Percentiles rank a stretch among this genome's conserved stretches.
phyloP scores from a whole-genome alignment of 352 stramenopile genomes.

The Phytophthora pini region DNA sequence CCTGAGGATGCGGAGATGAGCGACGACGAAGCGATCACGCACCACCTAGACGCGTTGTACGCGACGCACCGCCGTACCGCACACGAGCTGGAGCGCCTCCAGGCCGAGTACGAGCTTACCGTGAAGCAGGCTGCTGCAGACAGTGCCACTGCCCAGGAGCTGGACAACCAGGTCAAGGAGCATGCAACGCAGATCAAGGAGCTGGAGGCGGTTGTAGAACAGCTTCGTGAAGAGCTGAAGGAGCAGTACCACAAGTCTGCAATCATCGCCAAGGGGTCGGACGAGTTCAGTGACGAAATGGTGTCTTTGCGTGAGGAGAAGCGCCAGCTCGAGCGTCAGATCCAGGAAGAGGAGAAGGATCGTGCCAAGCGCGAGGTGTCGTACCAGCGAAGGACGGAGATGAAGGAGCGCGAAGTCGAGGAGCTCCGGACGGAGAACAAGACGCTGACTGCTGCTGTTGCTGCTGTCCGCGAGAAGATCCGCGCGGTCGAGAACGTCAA shows the following conservation, averaged over 20 bases:
- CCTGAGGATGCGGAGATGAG: slow-evolving; percentile 34
- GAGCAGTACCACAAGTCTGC: slow-evolving; percentile 53
- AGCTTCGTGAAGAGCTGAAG: slow-evolving; percentile 55
- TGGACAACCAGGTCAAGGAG: slow-evolving; percentile 51
- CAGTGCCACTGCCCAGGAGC: slow-evolving; percentile 37
- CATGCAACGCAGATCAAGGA: slow-evolving; percentile 52
- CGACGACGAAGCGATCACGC: slow-evolving; percentile 40
- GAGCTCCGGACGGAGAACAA: slow-evolving; percentile 54
- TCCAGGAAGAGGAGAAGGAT: slow-evolving; percentile 46
- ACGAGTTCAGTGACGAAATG: slow-evolving; percentile 61
- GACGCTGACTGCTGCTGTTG: slow-evolving; percentile 40
- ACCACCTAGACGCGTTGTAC: slow-evolving; percentile 44
- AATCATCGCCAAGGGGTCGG: slow-evolving; percentile 45
- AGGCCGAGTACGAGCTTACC: slow-evolving; percentile 53
- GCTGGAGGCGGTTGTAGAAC: slow-evolving; percentile 49
- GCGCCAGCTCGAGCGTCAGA: slow-evolving; percentile 43
- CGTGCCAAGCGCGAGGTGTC: slow-evolving; percentile 48
- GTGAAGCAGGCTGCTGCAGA: slow-evolving; percentile 43
- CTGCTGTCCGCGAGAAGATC: slow-evolving; percentile 54
- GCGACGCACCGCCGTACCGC: slow-evolving; percentile 41
- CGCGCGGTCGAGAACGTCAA: slow-evolving; percentile 48
- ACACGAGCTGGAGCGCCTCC: slow-evolving; percentile 52
- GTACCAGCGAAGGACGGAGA: slow-evolving; percentile 48
- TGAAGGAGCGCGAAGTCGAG: slow-evolving; percentile 52
- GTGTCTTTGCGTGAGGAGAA: slow-evolving; percentile 46